Evolutionary conservation across 495 filamentous ascomycete genomes (phyloP), one percentile per base, ranked within the genome.

Genomic region (Penicillium arizonense): DNA sequence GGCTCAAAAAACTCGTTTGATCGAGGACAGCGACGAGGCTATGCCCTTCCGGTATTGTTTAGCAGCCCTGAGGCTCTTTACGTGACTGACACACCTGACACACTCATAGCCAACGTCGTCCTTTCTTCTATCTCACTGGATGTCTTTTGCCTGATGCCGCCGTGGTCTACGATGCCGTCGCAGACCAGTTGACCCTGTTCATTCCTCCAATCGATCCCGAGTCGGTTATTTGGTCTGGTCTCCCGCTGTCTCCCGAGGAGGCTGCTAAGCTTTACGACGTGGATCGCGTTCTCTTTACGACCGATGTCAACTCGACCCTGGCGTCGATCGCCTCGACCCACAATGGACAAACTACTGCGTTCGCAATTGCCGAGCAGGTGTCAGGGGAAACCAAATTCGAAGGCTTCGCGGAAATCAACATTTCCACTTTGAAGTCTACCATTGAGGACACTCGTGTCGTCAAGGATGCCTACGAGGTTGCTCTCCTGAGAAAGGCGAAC

Each of bases 41-140:
- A 76, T 83, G 65, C 89, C 82, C 0, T 95, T 95, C 59, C 78
- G 89, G 88, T 91, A 77, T 43, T 30, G 28, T 30, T 8, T 8
- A 30, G 28, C 9, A 7, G 28, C 28, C 28, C 28, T 7, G 7
- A 30, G 8, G 28, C 28, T 10, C 28, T 2, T 30, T 7, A 8
- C 8, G 16, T 62, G 44, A 58, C 43, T 45, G 33, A 36, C 32
- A 21, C 34, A 18, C 8, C 43, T 45, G 33, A 36, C 32, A 21
- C 34, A 18, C 8, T 33, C 9, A 10, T 44, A 76, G 73, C 57
- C 95, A 99, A 72, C 87, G 92, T 59, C 87, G 95, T 45, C 85
- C 82, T 61, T 97, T 99, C 77, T 96, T 88, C 82, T 97, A 99
- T 72, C 78, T 99, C 23, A 90, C 90, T 13, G 95, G 95, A 59